Percentiles rank a stretch among this genome's conserved stretches.
phyloP scores from a whole-genome alignment of 257 asterid genomes.

The Linderniella brevidens region DNA sequence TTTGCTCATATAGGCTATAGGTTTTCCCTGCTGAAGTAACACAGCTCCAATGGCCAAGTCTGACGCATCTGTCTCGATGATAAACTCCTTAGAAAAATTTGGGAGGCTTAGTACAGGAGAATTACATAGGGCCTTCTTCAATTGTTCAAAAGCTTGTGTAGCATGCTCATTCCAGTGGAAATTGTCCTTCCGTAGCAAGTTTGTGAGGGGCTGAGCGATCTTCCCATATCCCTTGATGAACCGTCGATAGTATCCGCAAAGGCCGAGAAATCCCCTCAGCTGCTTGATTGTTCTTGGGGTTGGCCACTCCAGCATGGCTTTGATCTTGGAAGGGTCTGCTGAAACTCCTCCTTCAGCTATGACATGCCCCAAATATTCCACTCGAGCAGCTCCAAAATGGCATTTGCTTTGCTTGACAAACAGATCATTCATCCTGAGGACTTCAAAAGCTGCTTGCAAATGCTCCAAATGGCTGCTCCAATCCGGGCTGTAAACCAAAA shows the following conservation, averaged over 20 bases:
- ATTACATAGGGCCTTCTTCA: not conserved
- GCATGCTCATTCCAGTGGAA: not conserved
- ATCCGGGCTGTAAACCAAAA: not conserved
- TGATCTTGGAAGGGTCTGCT: not conserved
- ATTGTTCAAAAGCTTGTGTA: not conserved
- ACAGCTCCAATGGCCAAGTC: not conserved
- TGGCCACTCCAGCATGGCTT: not conserved
- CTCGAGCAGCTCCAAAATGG: not conserved
- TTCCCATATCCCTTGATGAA: not conserved
- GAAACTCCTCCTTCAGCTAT: not conserved
- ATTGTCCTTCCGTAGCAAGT: not conserved
- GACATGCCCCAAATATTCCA: not conserved
- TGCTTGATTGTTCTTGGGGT: not conserved
- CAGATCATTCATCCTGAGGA: not conserved
- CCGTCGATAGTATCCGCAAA: not conserved
- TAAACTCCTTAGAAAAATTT: not conserved
- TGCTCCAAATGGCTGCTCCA: not conserved
- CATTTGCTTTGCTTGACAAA: not conserved
- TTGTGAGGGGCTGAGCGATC: not conserved
- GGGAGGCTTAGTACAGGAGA: not conserved
- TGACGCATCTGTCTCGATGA: not conserved
- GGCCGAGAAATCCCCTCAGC: not conserved
- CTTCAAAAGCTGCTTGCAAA: not conserved
- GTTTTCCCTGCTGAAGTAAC: not conserved
- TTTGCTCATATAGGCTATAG: not conserved